Evolutionary conservation across 2,329 filamentous ascomycete genomes (phyloP).

Genomic region (Stachybotrys chlorohalonatus): DNA sequence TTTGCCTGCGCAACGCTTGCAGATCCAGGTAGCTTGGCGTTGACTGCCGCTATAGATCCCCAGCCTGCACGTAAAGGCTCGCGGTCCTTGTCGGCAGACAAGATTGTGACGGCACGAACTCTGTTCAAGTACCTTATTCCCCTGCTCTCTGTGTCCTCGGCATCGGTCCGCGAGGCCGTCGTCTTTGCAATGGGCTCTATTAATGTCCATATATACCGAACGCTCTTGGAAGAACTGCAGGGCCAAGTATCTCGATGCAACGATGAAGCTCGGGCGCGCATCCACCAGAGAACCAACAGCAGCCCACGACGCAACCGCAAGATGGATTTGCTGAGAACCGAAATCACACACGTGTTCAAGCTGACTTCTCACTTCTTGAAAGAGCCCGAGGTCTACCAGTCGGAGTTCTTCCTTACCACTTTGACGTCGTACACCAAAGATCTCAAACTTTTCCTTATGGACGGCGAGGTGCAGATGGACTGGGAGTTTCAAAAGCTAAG

Average conservation of each 20-base stretch:
- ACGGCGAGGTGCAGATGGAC: constrained; percentile 88
- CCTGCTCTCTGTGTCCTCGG: constrained; percentile 69
- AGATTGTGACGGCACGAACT: constrained; percentile 78
- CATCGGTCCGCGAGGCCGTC: constrained; percentile 79
- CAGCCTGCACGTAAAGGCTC: constrained; percentile 81
- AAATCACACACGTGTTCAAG: constrained; percentile 94
- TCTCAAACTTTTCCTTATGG: constrained; percentile 87
- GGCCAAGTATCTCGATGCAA: constrained; percentile 79
- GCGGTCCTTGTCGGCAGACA: constrained; percentile 56
- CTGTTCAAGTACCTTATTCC: constrained; percentile 90
- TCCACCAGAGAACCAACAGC: constrained; percentile 81
- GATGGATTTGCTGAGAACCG: constrained; percentile 80
- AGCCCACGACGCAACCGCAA: constrained; percentile 72
- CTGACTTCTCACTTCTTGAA: constrained; percentile 84
- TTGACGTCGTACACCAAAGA: constrained; percentile 86
- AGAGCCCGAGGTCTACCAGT: constrained; percentile 66
- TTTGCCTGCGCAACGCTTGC: constrained; percentile 95
- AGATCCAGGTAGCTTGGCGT: constrained; percentile 57
- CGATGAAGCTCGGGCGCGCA: constrained; percentile 75
- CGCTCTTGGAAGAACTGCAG: constrained; percentile 81
- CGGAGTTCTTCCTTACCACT: constrained; percentile 86
- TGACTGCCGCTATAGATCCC: constrained; percentile 35
- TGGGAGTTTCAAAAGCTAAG: constrained; percentile 89
- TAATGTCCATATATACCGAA: constrained; percentile 87
- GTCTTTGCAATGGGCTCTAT: constrained; percentile 90